A percentile compares a stretch with the other conserved stretches of the same genome.
These are phyloP conservation scores for Talaromyces ruber DNA, from an alignment of 495 filamentous ascomycete genomes.

Conservation along the genomic window DNA sequence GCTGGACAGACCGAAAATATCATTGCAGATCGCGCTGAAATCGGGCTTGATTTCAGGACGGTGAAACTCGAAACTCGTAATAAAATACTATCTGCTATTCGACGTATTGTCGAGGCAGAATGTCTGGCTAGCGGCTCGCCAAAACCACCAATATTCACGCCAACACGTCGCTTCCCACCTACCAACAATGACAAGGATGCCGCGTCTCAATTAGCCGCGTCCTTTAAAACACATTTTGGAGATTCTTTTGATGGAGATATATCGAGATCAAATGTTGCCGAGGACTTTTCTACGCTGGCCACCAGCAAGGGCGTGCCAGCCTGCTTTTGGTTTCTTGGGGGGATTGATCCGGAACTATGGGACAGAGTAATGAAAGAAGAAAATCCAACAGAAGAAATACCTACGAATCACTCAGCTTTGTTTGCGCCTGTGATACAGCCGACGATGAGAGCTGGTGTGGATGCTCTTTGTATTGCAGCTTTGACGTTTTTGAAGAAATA, in stretches of 20 bases:
- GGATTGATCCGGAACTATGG: conserved; percentile 33
- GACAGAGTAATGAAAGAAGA: conserved; percentile 23
- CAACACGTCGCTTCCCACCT: conserved; percentile 35
- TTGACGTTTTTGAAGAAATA: conserved; percentile 32
- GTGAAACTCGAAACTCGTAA: conserved; percentile 30
- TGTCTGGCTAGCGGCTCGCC: conserved; percentile 39
- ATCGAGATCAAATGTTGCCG: conserved; percentile 28
- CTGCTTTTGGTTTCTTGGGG: conserved; percentile 40
- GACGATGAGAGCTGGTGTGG: conserved; percentile 46
- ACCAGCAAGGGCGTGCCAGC: conserved; percentile 27
- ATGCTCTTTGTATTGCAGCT: conserved; percentile 48
- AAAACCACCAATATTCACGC: conserved; percentile 31
- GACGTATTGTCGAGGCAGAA: conserved; percentile 44
- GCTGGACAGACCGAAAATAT: conserved; percentile 46
- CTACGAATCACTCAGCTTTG: conserved; percentile 49
- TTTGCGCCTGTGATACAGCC: conserved; percentile 59
- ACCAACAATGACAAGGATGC: conserved; percentile 29
- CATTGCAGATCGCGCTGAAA: conserved; percentile 37
- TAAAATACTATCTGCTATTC: conserved; percentile 28
- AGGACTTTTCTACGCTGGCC: conserved; percentile 38
- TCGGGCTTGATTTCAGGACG: conserved; percentile 39
- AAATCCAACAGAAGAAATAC: conserved; percentile 19
- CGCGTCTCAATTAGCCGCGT: conserved; percentile 17
- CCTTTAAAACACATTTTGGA: conserved; percentile 31
- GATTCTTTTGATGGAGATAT: conserved; percentile 28